phyloP scores from a whole-genome alignment of 768 basidiomycete genomes.

The Phanerochaete sordida region DNA sequence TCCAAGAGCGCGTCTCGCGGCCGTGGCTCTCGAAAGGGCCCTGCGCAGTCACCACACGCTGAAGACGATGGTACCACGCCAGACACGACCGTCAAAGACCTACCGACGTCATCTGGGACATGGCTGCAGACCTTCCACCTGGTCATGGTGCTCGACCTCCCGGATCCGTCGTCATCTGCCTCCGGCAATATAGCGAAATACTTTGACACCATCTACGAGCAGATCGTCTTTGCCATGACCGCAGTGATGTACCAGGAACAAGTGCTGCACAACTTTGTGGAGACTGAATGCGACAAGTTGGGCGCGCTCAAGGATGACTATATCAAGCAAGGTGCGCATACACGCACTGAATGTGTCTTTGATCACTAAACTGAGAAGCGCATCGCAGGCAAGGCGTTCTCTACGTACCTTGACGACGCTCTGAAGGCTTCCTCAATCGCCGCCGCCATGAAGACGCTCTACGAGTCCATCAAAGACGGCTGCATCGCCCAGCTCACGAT shows the following conservation, averaged over 20 bases:
- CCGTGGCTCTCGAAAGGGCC: constrained; percentile 47
- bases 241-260: constrained; percentile 94
- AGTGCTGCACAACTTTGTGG: constrained; percentile 81
- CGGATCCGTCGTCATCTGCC: constrained; percentile 84
- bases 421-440: constrained; percentile 69
- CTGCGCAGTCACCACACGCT: constrained; percentile 23
- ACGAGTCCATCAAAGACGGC: constrained; percentile 71
- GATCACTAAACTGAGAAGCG: not conserved
- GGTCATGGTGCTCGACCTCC: constrained; percentile 82
- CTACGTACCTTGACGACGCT: constrained; percentile 52
- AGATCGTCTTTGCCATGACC: constrained; percentile 84
- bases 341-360: not conserved
- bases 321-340: constrained; percentile 51
- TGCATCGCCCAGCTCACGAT: constrained; percentile 77
- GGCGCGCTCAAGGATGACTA: constrained; percentile 68
- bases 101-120: constrained; percentile 26
- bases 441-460: constrained; percentile 74
- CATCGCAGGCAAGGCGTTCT: constrained; percentile 54
- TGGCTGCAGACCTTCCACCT: constrained; percentile 83
- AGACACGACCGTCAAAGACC: constrained; percentile 26
- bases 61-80: constrained; percentile 27
- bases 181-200: constrained; percentile 75
- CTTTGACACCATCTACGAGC: constrained; percentile 85
- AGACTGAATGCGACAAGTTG: constrained; percentile 71
- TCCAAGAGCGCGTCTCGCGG: constrained; percentile 48